Evolutionary conservation across 345 rosid species (phyloP).

Genomic region (Bruguiera sexangula): DNA sequence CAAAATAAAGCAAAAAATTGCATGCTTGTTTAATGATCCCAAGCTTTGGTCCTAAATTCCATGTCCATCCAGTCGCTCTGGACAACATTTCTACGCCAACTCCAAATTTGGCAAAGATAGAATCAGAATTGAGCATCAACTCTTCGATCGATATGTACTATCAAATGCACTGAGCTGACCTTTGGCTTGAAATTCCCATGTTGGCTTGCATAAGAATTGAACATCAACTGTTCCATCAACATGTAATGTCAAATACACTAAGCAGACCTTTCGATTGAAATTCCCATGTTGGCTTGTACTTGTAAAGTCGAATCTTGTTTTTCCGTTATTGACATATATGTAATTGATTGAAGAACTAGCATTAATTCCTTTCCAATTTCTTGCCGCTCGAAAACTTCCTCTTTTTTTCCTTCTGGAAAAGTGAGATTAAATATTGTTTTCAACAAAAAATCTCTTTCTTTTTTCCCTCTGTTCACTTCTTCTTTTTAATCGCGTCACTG

Average conservation of each 20-base stretch:
- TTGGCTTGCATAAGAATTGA: background rate
- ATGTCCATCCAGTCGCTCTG: conserved; percentile 18
- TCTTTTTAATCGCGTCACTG: too few species aligned
- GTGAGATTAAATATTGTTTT: too few species aligned
- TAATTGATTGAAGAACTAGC: too few species aligned
- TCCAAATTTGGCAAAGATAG: background rate
- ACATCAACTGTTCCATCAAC: background rate
- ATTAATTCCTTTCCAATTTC: too few species aligned
- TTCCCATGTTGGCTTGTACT: background rate
- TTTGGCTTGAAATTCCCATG: background rate
- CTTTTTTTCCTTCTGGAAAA: too few species aligned
- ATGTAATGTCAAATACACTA: background rate
- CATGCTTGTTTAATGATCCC: background rate
- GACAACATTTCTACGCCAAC: conserved; percentile 11
- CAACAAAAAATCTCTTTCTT: too few species aligned
- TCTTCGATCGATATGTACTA: background rate
- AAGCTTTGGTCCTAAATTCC: conserved; percentile 1
- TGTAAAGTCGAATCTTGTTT: background rate
- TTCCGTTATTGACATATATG: background rate
- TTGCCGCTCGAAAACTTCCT: too few species aligned
- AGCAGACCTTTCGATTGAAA: background rate
- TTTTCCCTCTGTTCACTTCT: too few species aligned
- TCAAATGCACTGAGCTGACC: background rate
- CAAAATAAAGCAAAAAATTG: background rate
- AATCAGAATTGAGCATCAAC: conserved; percentile 9